Evolutionary conservation across 192 early-diverging fungal genomes (phyloP).

Genomic region (Mortierella antarctica): DNA sequence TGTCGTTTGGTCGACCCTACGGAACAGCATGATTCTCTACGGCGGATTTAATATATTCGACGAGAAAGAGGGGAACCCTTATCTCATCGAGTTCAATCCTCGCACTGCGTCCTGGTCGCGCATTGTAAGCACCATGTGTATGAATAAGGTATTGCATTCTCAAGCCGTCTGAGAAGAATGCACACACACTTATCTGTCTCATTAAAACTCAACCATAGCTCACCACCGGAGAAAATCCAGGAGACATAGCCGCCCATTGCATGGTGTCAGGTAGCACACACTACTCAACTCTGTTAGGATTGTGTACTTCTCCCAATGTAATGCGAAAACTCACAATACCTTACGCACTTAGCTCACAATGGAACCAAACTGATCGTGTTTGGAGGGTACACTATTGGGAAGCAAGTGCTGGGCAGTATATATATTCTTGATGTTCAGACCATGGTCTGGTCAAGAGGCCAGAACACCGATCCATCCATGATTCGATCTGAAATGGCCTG

Average conservation of each 20-base stretch:
- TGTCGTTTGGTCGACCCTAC: neutral
- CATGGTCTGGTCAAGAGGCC: neutral
- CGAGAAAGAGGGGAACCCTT: neutral
- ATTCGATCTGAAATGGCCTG: slow-evolving; percentile 1
- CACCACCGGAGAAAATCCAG: neutral
- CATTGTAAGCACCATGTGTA: no score
- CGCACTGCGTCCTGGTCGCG: no score
- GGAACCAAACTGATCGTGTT: neutral
- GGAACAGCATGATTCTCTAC: neutral
- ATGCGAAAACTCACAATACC: neutral
- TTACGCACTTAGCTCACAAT: neutral
- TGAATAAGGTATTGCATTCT: no score
- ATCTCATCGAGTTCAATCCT: neutral
- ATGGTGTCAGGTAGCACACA: neutral
- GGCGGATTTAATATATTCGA: neutral
- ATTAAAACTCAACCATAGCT: neutral
- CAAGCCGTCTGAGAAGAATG: no score
- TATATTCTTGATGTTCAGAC: slow-evolving; percentile 1
- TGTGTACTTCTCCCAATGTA: neutral
- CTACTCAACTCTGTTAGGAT: neutral
- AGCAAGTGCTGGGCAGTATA: neutral
- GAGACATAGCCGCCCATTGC: neutral
- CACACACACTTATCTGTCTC: no score
- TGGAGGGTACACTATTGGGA: neutral
- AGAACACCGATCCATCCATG: neutral